Conservation (phyloP, 495 filamentous ascomycete species). For the Penicillium mononematosum region DNA sequence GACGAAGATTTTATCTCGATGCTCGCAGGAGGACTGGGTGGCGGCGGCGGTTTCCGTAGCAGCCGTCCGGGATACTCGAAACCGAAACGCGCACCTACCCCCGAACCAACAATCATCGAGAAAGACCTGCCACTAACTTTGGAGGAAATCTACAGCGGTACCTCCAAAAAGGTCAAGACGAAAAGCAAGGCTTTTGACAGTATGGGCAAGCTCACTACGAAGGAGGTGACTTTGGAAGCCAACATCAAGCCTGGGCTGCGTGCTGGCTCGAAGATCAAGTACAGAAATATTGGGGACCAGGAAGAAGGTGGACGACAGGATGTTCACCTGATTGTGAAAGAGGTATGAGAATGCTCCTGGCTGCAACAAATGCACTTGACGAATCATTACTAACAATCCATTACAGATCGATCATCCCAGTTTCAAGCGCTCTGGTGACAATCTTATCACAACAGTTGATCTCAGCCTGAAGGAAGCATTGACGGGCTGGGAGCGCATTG, state of each 20-base stretch:
- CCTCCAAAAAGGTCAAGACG: slow-evolving; percentile 93
- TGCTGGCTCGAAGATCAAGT: slow-evolving; percentile 96
- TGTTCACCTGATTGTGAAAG: slow-evolving; percentile 87
- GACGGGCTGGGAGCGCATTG: slow-evolving; percentile 86
- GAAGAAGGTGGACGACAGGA: slow-evolving; percentile 98
- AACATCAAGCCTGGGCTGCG: slow-evolving; percentile 93
- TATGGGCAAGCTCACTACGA: slow-evolving; percentile 75
- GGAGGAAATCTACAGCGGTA: slow-evolving; percentile 82
- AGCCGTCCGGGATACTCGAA: slow-evolving; percentile 43
- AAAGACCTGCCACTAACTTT: slow-evolving; percentile 75
- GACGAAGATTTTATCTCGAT: slow-evolving; percentile 55
- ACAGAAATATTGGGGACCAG: slow-evolving; percentile 91
- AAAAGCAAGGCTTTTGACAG: slow-evolving; percentile 92
- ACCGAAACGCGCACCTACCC: slow-evolving; percentile 54
- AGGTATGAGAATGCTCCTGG: slow-evolving; percentile 59
- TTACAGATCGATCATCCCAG: slow-evolving; percentile 75
- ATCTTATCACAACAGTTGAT: slow-evolving; percentile 73
- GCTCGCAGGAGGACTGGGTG: slow-evolving; percentile 43
- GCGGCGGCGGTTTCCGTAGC: slow-evolving; percentile 33
- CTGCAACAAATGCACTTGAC: background rate
- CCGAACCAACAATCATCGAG: slow-evolving; percentile 88
- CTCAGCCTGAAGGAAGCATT: slow-evolving; percentile 94
- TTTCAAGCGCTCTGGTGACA: slow-evolving; percentile 82
- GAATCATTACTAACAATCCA: slow-evolving; percentile 22
- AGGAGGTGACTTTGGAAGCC: slow-evolving; percentile 89